Conservation (phyloP, 2,329 filamentous ascomycete species). For the Fusarium nodosum region DNA sequence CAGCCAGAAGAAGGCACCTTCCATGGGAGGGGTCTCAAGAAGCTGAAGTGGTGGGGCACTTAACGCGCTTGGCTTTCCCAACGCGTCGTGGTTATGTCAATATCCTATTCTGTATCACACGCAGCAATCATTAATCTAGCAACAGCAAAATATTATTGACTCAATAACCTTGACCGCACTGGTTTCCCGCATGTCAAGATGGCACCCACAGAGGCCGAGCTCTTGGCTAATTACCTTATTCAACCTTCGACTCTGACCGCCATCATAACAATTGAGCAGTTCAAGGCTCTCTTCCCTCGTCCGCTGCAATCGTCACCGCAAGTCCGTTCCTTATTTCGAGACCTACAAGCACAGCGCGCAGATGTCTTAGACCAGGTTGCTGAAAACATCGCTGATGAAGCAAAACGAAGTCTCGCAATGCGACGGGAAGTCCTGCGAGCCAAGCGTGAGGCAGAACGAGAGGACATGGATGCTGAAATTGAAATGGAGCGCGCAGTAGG, state of each 20-base stretch:
- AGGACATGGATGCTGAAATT: slow-evolving; percentile 72
- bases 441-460: slow-evolving; percentile 65
- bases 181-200: slow-evolving; percentile 59
- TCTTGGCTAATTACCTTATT: slow-evolving; percentile 83
- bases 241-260: slow-evolving; percentile 80
- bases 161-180: too few species aligned
- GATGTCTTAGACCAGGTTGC: slow-evolving; percentile 76
- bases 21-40: not conserved
- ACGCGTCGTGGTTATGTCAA: slow-evolving; percentile 36
- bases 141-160: not conserved
- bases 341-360: slow-evolving; percentile 81
- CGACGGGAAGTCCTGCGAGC: slow-evolving; percentile 69
- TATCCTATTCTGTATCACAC: not conserved
- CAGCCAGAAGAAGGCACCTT: not conserved
- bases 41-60: slow-evolving; percentile 33
- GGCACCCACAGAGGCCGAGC: slow-evolving; percentile 79
- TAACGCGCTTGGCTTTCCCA: slow-evolving; percentile 37
- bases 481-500: slow-evolving; percentile 72
- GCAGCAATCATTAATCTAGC: not conserved
- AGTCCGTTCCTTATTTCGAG: slow-evolving; percentile 79
- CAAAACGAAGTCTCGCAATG: slow-evolving; percentile 70
- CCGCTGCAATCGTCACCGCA: slow-evolving; percentile 74
- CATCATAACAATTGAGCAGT: slow-evolving; percentile 79
- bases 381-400: slow-evolving; percentile 74
- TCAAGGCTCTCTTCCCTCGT: slow-evolving; percentile 81